Evolutionary conservation across 2,329 filamentous ascomycete species (phyloP), one percentile per base, ranked within the genome.

Genomic region (Elsinoe arachidis): DNA sequence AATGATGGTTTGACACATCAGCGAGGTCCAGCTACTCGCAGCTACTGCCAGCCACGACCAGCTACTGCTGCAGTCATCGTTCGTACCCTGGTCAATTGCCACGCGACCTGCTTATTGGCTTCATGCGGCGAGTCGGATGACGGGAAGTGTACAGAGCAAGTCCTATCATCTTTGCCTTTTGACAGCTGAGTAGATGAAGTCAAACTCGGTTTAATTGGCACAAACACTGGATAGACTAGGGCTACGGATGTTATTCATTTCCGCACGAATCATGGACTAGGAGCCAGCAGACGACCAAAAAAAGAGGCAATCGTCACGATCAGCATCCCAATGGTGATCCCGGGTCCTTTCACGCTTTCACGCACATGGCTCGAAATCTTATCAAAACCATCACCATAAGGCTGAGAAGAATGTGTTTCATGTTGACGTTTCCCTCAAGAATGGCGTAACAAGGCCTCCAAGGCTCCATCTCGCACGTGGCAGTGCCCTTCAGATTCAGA

Each of bases 221-320:
- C 26, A 34, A 34, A 14, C 37, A 39, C 37, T 39, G 37, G 5
- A 38, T 38, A 35, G 46, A 14, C 15, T 35, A 34, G 17, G 46
- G 46, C 17, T n/a, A n/a, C 46, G 46, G 46, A 51, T 34, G 26
- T 15, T 14, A 11, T 17, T 34, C 26, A 21, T 35, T 51, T 51
- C 30, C 46, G 46, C 23, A 49, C 44, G 44, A 49, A 49, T 49
- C 44, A 49, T 21, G 41, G 44, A 19, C 44, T 15, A 33, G 21
- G 26, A 17, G 23, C 23, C 23, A 26, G 23, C 23, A 26, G 23
- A 6, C 3, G 23, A 26, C 23, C 23, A 44, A 23, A 44, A 23
- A 21, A 10, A 11, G 9, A 11, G 41, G 41, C 11, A 5, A 23
- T 15, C 6, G 19, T 15, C 17, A 43, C 6, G 39, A 43, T 43